Conservation (phyloP, 2,329 filamentous ascomycete species). For the Microascus cirrosus region DNA sequence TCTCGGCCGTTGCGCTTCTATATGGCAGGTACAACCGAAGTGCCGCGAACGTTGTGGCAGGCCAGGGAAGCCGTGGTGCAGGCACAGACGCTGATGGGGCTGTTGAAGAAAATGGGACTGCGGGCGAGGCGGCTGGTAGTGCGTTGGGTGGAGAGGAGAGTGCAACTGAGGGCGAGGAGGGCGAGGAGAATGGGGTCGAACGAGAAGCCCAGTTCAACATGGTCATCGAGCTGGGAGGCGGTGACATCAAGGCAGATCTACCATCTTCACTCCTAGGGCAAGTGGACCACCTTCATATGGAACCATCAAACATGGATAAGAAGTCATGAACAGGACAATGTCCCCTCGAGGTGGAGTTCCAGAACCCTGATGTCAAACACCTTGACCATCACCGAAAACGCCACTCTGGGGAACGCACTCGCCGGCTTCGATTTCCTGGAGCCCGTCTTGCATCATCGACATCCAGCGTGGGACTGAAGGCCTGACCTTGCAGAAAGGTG, state of each 20-base stretch:
- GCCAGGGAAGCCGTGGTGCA: background rate
- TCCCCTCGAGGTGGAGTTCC: conserved; percentile 27
- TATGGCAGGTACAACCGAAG: too few relatives aligned
- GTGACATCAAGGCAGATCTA: conserved; percentile 20
- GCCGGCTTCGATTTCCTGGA: conserved; percentile 24
- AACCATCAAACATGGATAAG: too few relatives aligned
- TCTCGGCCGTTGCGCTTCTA: background rate
- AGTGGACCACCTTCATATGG: too few relatives aligned
- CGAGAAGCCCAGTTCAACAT: conserved; percentile 17
- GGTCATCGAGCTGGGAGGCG: conserved; percentile 17
- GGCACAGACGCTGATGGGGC: too few relatives aligned
- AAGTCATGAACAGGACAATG: conserved; percentile 9
- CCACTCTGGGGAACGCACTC: conserved; percentile 19
- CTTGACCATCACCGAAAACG: conserved; percentile 25
- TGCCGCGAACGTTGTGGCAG: background rate
- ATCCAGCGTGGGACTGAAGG: conserved; percentile 18
- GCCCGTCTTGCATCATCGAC: conserved; percentile 21
- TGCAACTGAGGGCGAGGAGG: conserved; percentile 5
- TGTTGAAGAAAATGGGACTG: too few relatives aligned
- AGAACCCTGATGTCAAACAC: conserved; percentile 18
- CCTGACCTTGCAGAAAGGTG: conserved; percentile 24
- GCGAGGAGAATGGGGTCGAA: conserved; percentile 14
- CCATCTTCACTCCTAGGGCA: conserved; percentile 20
- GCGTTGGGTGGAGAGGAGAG: background rate
- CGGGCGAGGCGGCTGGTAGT: background rate